Conservation (phyloP, 1,284 basidiomycete species). For the Stygiomarasmius scandens region DNA sequence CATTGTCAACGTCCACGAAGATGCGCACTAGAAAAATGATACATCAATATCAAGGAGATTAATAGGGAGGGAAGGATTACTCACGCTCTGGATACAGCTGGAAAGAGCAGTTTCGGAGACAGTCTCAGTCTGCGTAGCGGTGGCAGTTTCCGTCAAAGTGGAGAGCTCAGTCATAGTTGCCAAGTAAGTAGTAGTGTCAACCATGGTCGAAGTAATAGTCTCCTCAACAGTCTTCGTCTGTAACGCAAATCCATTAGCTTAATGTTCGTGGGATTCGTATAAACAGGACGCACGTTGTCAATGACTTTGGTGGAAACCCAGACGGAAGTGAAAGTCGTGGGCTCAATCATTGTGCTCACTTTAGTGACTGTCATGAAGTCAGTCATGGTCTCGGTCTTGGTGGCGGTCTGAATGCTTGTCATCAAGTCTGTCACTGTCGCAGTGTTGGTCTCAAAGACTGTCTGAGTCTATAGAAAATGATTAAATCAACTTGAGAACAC, state of each 20-base stretch:
- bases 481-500: background rate
- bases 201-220: slow-evolving; percentile 52
- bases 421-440: slow-evolving; percentile 47
- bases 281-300: slow-evolving; percentile 40
- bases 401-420: slow-evolving; percentile 43
- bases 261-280: background rate
- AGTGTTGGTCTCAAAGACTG: slow-evolving; percentile 49
- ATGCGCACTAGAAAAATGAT: slow-evolving; percentile 64
- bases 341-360: slow-evolving; percentile 42
- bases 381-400: slow-evolving; percentile 46
- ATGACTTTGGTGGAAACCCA: slow-evolving; percentile 45
- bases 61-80: too few relatives aligned
- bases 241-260: background rate
- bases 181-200: slow-evolving; percentile 34
- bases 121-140: slow-evolving; percentile 50
- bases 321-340: slow-evolving; percentile 46
- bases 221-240: slow-evolving; percentile 53
- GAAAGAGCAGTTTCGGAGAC: slow-evolving; percentile 51
- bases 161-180: slow-evolving; percentile 47
- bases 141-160: slow-evolving; percentile 36
- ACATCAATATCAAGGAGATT: too few relatives aligned
- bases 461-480: slow-evolving; percentile 5
- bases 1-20: slow-evolving; percentile 48
- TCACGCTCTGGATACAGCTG: slow-evolving; percentile 54
- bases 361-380: slow-evolving; percentile 48